A percentile compares a stretch with the other conserved stretches of the same genome.
Conservation (phyloP, 2,329 filamentous ascomycete species). For the Coniochaeta sp. region DNA sequence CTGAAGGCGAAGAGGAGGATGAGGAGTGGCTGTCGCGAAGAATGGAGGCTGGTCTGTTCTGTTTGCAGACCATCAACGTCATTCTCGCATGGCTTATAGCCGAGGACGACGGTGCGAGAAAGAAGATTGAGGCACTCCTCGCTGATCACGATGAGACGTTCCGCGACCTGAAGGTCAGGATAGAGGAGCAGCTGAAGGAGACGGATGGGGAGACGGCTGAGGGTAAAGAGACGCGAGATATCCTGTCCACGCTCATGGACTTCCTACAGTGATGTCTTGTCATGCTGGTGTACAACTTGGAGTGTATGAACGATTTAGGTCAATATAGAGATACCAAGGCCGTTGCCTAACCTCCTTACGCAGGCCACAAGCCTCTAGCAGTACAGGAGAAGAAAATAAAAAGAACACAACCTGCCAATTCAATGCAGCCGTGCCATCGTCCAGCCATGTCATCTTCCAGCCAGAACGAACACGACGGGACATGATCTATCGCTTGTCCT, state of each 20-base stretch:
- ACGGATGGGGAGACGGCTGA: constrained; percentile 45
- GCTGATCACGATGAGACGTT: constrained; percentile 62
- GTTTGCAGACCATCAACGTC: constrained; percentile 74
- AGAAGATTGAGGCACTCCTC: constrained; percentile 55
- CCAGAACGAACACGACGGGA: background rate
- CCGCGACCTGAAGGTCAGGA: constrained; percentile 52
- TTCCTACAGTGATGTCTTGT: constrained; percentile 30
- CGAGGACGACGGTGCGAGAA: constrained; percentile 71
- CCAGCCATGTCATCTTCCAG: background rate
- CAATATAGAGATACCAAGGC: constrained; percentile 1
- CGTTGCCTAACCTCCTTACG: background rate
- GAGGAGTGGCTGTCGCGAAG: constrained; percentile 67
- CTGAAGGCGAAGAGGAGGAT: constrained; percentile 52
- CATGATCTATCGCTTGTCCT: background rate
- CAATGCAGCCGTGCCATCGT: background rate
- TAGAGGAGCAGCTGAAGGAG: constrained; percentile 52
- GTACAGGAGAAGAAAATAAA: background rate
- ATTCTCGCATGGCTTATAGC: constrained; percentile 86
- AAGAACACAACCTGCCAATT: background rate
- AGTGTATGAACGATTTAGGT: constrained; percentile 4
- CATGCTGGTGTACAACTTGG: constrained; percentile 1
- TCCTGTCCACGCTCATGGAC: constrained; percentile 44
- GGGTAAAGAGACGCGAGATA: constrained; percentile 48
- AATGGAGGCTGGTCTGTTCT: constrained; percentile 79
- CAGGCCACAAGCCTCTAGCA: background rate